Percentiles rank a stretch among this genome's conserved stretches.
Conservation (phyloP, 2,329 filamentous ascomycete genomes). For the Colletotrichum sp. region DNA sequence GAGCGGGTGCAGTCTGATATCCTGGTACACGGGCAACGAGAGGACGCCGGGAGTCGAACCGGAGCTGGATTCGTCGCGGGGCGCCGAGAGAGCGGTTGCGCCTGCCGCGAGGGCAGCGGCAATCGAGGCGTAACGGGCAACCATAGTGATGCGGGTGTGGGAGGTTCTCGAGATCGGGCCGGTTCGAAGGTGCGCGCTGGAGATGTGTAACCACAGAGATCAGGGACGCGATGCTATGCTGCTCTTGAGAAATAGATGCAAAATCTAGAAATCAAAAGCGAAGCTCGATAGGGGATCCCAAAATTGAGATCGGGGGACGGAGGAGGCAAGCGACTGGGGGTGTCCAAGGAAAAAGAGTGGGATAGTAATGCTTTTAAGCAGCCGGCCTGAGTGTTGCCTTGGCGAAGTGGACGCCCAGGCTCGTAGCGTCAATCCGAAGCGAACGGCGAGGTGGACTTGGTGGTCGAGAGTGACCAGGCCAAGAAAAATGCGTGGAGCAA, state of each 20-base stretch:
- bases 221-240: background rate
- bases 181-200: background rate
- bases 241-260: background rate
- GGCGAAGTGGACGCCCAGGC: slow-evolving; percentile 7
- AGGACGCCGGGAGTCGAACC: slow-evolving; percentile 6
- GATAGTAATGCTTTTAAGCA: slow-evolving; percentile 15
- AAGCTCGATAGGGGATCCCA: background rate
- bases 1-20: slow-evolving; percentile 11
- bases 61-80: background rate
- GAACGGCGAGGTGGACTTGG: background rate
- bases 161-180: background rate
- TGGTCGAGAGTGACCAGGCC: background rate
- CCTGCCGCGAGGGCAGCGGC: slow-evolving; percentile 4
- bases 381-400: background rate
- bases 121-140: background rate
- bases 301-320: background rate
- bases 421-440: background rate
- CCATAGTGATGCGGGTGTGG: background rate
- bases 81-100: background rate
- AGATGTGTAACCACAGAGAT: background rate
- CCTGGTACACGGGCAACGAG: slow-evolving; percentile 21
- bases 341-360: slow-evolving; percentile 4
- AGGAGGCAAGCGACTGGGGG: background rate
- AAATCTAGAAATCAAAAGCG: background rate
- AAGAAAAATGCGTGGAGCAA: background rate